Evolutionary conservation across 1,284 basidiomycete species (phyloP), one percentile per base, ranked within the genome.

Genomic region (Trametes hirsuta): DNA sequence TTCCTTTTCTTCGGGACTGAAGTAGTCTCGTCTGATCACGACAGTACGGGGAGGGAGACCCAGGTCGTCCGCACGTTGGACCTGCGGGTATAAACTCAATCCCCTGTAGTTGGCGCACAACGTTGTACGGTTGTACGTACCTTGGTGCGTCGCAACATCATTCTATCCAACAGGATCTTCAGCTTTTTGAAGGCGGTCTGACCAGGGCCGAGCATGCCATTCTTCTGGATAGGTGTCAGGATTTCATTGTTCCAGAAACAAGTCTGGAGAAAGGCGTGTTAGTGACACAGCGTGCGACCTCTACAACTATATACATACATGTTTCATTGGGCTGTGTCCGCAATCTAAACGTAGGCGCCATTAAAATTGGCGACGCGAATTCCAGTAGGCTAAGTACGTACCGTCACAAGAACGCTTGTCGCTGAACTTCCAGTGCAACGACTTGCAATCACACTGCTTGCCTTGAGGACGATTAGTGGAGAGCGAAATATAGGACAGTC

Each of bases 1-100:
- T 70, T 99, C 97, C 74, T 96, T 97, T 77, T 98, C 96, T 73
- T 97, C 94, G 0, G 94, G 93, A 64, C 94, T 97, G 80, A 99
- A 99, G 74, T 91, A 91, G 74, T 99, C 97, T 53, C 89, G 83
- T 41, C 95, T 87, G 62, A 99, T 90, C 54, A 93, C 83, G 45
- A 99, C 92, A 0, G 90, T 96, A 41, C 97, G 85, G 3, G 97
- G 97, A 3, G 97, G 97, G n/a, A 99, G 79, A 5, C 95, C 97
- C 50, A 99, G 86, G 74, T 99, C 97, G 71, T 99, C 97, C 1
- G 97, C 97, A 51, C 93, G 85, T 84, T 99, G 93, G 41, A 99
- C 78, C 88, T 94, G 71, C 52, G 47, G 21, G 10, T 42, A 22
- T 41, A 14, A 53, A 11, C 15, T 40, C 3, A 39, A 12, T 35